Base-by-base conservation (phyloP, 345 rosid species). In the Physaria fendleri region DNA sequence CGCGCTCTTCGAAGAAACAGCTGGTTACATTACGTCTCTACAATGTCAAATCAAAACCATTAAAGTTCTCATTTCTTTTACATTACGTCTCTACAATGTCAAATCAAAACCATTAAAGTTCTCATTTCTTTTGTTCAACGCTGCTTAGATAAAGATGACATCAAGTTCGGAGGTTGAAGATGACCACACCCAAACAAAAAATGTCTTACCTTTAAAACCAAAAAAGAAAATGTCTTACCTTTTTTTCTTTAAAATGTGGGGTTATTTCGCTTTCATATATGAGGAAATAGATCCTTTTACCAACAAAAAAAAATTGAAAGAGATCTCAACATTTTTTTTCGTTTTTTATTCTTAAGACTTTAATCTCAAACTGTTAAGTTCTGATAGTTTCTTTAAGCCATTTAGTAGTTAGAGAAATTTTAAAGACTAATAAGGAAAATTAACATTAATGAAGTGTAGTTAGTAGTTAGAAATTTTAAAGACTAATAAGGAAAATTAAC, bases 1-100 rank as follows among this genome's bases (percentile, higher is more conserved):
- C 58, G 70, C 71, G 64, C 69, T 86, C 64, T 83, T 81, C 40
- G 84, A 86, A 75, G 85, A 83, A 59, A 86, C 90, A 4, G 95
- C 95, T 27, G 82, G 40, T 13, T 86, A 86, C 66, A 86, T 86
- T 6, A 51, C 79, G 74, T 66, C 78, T 60, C 60, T 86, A 71
- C 78, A 81, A 65, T 74, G 69, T 63, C 95, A 83, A 54, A 72
- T 86, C 56, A 79, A 70, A 71, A 75, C 84, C 74, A 72, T 83
- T 84, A 77, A 69, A 71, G 73, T 71, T 13, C 82, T 86, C 20
- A 37, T 81, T 13, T 64, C 56, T 13, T 74, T 79, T 49, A 86
- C 66, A 86, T 86, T 6, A 51, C 79, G 74, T 66, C 78, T 60
- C 60, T 86, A 71, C 78, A 81, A 65, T 74, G 69, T 63, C 95